Conservation (phyloP, 2,329 filamentous ascomycete species). For the Fusarium sp. region DNA sequence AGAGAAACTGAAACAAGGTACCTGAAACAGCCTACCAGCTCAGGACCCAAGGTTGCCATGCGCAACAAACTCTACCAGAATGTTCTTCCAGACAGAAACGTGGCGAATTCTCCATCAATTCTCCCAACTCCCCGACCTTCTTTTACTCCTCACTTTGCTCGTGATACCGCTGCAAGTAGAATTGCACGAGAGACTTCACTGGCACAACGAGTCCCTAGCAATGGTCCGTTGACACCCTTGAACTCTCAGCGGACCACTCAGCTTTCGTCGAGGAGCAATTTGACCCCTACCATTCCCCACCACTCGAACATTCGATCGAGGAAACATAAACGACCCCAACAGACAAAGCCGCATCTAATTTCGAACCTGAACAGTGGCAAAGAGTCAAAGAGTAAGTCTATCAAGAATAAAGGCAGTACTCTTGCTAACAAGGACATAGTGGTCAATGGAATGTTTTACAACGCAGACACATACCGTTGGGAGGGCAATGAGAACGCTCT, state of each 20-base stretch:
- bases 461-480: conserved; percentile 87
- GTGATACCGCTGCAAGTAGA: conserved; percentile 73
- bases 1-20: conserved; percentile 83
- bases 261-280: conserved; percentile 61
- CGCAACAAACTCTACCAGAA: conserved; percentile 69
- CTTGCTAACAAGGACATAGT: conserved; percentile 62
- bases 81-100: conserved; percentile 64
- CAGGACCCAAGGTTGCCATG: conserved; percentile 72
- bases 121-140: conserved; percentile 67
- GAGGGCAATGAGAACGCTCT: conserved; percentile 95
- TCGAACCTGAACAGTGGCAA: conserved; percentile 81
- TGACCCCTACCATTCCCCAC: conserved; percentile 57
- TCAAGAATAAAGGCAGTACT: not conserved
- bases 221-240: conserved; percentile 65
- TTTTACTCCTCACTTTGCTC: conserved; percentile 70
- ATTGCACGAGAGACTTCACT: conserved; percentile 72
- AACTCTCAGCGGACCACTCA: conserved; percentile 67
- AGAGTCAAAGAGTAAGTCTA: conserved; percentile 79
- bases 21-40: conserved; percentile 79
- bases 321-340: conserved; percentile 70
- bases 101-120: conserved; percentile 64
- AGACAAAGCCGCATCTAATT: conserved; percentile 87
- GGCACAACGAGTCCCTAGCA: conserved; percentile 68
- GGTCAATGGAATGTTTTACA: conserved; percentile 96
- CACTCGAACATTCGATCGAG: conserved; percentile 62